Evolutionary conservation across 2,329 filamentous ascomycete genomes (phyloP), one percentile per base, ranked within the genome.

Genomic region (Pseudopyrenochaeta lycopersici): DNA sequence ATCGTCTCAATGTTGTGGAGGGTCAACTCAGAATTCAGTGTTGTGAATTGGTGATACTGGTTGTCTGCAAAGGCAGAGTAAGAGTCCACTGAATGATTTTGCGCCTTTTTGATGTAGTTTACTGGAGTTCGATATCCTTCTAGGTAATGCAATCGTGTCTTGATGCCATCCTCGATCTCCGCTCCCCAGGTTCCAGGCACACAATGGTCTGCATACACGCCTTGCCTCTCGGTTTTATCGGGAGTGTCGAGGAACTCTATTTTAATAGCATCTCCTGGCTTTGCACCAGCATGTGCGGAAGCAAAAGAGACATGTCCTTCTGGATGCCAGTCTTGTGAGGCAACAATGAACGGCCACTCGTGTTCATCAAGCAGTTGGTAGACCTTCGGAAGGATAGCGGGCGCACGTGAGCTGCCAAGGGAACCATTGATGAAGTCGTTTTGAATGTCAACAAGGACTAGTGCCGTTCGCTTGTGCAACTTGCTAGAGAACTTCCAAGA

Each of bases 391-490:
- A 67, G 41, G 10, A 66, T 66, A 12, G 52, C 38, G 1, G 61
- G 48, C 1, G 61, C 63, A 40, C 61, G 61, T 7, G 61, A 44
- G 39, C 55, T 64, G 32, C 54, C 57, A 3, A 66, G 58, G 1
- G 59, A 66, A 14, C 64, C 64, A 17, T 55, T 66, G 23, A 65
- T 64, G 53, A 65, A 67, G 42, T 68, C 64, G 42, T 67, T 64
- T 47, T 68, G 67, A 31, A 68, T 64, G 20, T 67, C 64, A 39
- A 70, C 64, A 20, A 70, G 52, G 20, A 67, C 46, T 1, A 68
- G 49, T 6, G 65, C 62, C 2, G 56, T 65, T 5, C 51, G 52
- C 45, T 64, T 65, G 33, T 62, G 60, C 1, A 66, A 38, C 32
- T 57, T 62, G 38, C 46, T 51, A 9, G 63, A 63, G 46, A 60